phyloP scores from a whole-genome alignment of 2,329 filamentous ascomycete genomes.

The Boeremia exigua region DNA sequence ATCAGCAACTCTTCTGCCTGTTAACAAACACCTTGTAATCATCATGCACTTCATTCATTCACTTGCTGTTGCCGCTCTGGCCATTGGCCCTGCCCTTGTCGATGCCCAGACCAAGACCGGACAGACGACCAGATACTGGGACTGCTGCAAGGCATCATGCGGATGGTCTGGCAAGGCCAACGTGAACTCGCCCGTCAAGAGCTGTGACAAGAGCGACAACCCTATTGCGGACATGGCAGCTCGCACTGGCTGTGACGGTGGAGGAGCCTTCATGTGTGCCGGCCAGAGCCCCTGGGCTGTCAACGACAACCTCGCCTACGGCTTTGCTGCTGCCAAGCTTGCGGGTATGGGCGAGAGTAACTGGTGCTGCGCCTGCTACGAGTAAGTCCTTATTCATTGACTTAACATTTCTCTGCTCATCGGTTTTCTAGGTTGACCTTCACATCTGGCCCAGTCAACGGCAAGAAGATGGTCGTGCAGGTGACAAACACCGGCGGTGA shows the following conservation, averaged over 20 bases:
- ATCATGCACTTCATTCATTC: slow-evolving; percentile 40
- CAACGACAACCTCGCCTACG: slow-evolving; percentile 64
- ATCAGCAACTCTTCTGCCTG: not conserved
- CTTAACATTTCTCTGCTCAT: slow-evolving; percentile 11
- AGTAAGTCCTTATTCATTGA: slow-evolving; percentile 39
- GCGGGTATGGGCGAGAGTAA: slow-evolving; percentile 59
- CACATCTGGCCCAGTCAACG: slow-evolving; percentile 60
- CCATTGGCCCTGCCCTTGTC: slow-evolving; percentile 34
- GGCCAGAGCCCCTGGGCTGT: slow-evolving; percentile 68
- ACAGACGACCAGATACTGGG: slow-evolving; percentile 52
- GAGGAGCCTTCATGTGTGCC: slow-evolving; percentile 66
- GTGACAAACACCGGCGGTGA: slow-evolving; percentile 64
- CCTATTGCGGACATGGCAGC: slow-evolving; percentile 60
- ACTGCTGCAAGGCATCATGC: slow-evolving; percentile 75
- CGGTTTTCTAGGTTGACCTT: slow-evolving; percentile 57
- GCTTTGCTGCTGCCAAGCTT: slow-evolving; percentile 68
- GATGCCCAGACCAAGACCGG: slow-evolving; percentile 37
- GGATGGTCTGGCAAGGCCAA: slow-evolving; percentile 64
- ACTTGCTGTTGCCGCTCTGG: slow-evolving; percentile 34
- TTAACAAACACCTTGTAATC: not conserved
- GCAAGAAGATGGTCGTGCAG: slow-evolving; percentile 69
- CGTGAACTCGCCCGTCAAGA: slow-evolving; percentile 59
- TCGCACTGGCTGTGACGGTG: slow-evolving; percentile 58
- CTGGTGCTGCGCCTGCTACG: slow-evolving; percentile 72
- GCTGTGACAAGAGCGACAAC: slow-evolving; percentile 64